Base-by-base conservation (phyloP, 768 basidiomycete genomes). In the Pleurotus giganteus region DNA sequence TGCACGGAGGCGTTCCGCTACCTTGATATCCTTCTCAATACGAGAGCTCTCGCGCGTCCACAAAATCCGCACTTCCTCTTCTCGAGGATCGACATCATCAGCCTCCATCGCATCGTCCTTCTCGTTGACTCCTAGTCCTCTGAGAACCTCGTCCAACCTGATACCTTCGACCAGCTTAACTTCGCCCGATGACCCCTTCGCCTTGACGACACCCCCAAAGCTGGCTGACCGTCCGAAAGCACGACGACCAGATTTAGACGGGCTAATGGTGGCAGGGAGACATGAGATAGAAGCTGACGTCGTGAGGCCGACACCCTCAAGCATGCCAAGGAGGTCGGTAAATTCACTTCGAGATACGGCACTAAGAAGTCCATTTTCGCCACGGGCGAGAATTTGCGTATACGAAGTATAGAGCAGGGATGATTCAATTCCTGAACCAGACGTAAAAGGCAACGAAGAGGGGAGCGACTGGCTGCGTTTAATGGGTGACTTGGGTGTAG, bases 341-440 rank as follows among this genome's bases (percentile, higher is more conserved):
- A 94, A 91, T 61, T 92, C 90, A 64, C 81, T 88, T 7, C 88
- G 77, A 8, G 86, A 88, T 1, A 87, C 88, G 2, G 86, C 75
- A 2, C 78, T 71, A 57, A 90, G 86, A 4, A 81, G 65, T 13
- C 77, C 79, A 13, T 70, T 72, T 19, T 81, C 81, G 9, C 77
- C 73, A 29, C 86, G 79, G 13, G 74, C 73, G 7, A 94, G 79
- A 44, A 89, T 69, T 2, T 74, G 63, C 32, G 70, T 65, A 61
- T 93, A 92, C 66, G 84, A 90, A 0, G 77, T 62, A 55, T 91
- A 81, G 17, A 94, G 71, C 17, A 83, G 81, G 8, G 76, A 72
- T 8, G 80, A 73, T 37, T 91, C 87, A 43, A 89, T 73, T 62
- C 2, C 68, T 57, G 8, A 63, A 55, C 45, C 57, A 21, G 70